phyloP scores from a whole-genome alignment of 2,329 filamentous ascomycete genomes.

The Lecanicillium sp. region DNA sequence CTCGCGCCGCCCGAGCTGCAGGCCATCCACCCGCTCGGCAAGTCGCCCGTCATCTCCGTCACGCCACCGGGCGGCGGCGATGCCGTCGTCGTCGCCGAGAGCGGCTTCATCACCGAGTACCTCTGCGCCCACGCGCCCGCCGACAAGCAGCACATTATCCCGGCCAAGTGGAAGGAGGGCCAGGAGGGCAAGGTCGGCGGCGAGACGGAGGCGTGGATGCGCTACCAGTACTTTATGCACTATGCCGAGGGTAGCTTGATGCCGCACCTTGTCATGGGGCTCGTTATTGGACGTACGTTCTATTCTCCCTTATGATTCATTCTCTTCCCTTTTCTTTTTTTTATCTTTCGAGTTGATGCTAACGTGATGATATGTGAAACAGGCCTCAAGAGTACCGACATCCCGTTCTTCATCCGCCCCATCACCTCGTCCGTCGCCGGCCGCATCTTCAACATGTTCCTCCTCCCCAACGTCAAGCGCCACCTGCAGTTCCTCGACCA shows the following conservation, averaged over 20 bases:
- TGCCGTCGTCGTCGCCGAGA: constrained; percentile 67
- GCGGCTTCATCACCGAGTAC: constrained; percentile 74
- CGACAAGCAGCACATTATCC: constrained; percentile 38
- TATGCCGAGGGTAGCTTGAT: constrained; percentile 82
- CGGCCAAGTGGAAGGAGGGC: constrained; percentile 47
- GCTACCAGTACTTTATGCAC: constrained; percentile 66
- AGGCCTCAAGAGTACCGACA: constrained; percentile 35
- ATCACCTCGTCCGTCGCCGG: constrained; percentile 38
- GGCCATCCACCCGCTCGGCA: constrained; percentile 76
- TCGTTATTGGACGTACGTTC: constrained; percentile 48
- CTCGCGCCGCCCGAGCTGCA: constrained; percentile 72
- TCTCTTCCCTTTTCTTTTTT: too few species aligned
- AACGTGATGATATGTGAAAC: too few species aligned
- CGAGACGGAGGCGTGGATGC: constrained; percentile 53
- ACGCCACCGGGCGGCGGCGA: constrained; percentile 27
- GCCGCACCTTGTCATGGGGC: constrained; percentile 55
- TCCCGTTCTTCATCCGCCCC: constrained; percentile 48
- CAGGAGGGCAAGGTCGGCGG: constrained; percentile 49
- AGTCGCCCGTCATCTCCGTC: constrained; percentile 72
- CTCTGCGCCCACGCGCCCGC: constrained; percentile 55
- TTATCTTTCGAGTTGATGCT: too few species aligned
- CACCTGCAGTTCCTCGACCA: constrained; percentile 43
- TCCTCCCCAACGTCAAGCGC: constrained; percentile 39
- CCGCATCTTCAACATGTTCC: constrained; percentile 29
- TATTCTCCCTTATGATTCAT: too few species aligned